Evolutionary conservation across 2,329 filamentous ascomycete species (phyloP), one percentile per base, ranked within the genome.

Genomic region (Emergomyces orientalis): DNA sequence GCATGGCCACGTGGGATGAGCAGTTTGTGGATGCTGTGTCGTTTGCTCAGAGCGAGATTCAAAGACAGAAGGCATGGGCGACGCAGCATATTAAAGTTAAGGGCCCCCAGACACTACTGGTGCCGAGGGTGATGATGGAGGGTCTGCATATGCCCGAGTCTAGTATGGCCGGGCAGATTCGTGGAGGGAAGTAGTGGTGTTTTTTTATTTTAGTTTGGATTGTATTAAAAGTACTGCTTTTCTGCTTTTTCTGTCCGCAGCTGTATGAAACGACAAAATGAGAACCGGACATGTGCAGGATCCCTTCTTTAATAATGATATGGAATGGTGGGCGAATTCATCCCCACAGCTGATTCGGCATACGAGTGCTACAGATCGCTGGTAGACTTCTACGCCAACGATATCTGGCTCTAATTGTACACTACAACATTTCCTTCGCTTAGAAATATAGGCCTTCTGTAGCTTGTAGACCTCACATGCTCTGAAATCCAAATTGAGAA

Each of bases 101-200:
- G 58, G 67, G 67, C 54, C 72, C 73, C 32, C 74, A 76, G 66
- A 73, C 72, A 9, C 63, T 76, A n/a, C 62, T 76, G n/a, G 73
- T 75, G 17, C 74, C 74, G 66, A 65, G 62, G 65, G 49, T 32
- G 5, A 45, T 57, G 14, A 52, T 58, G 0, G 58, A 56, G 13
- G 58, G 63, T 32, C 25, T 68, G 37, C 32, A 41, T 60, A 37
- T 22, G 37, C 56, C 56, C 2, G 56, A 32, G 22, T 59, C 37
- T 14, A 47, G 37, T 47, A 47, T 59, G 39, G 56, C 56, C 13
- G 25, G 56, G 27, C 41, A 59, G 37, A 25, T 57, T 27, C 54
- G 30, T 3, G 52, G 39, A 32, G 3, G 52, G 8, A 22, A 1
- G 30, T 37, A 54, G 32, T 45, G 43, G 14, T 30, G 22, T 22